Conservation (phyloP, 2,329 filamentous ascomycete genomes). For the Cercospora beticola region DNA sequence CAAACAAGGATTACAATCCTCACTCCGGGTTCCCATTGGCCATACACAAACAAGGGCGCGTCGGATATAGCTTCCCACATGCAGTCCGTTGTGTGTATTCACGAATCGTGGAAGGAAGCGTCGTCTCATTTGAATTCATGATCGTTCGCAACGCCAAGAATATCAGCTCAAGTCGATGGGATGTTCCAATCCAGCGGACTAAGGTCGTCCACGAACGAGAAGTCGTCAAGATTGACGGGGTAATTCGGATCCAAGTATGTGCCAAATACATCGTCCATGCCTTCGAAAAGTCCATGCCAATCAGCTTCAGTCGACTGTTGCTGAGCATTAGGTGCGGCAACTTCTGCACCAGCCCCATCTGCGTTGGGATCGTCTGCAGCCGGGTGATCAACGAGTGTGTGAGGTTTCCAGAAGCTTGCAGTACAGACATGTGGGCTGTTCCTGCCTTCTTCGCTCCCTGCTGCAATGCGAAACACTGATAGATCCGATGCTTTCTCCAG, state of each 20-base stretch:
- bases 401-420: slow-evolving; percentile 23
- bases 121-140: neutral
- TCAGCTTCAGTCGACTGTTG: slow-evolving; percentile 14
- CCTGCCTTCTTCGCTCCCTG: slow-evolving; percentile 12
- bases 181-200: slow-evolving; percentile 28
- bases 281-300: slow-evolving; percentile 33
- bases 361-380: slow-evolving; percentile 7
- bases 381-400: slow-evolving; percentile 24
- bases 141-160: neutral
- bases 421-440: slow-evolving; percentile 25
- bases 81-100: neutral
- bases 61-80: neutral
- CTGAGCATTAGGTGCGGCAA: neutral
- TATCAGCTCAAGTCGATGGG: slow-evolving; percentile 12
- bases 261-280: slow-evolving; percentile 38
- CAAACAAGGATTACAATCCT: slow-evolving; percentile 7
- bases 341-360: slow-evolving; percentile 5
- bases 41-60: neutral
- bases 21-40: neutral
- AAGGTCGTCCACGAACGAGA: slow-evolving; percentile 35
- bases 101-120: neutral
- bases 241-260: slow-evolving; percentile 39
- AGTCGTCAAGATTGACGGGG: slow-evolving; percentile 37
- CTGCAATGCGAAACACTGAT: slow-evolving; percentile 31
- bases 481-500: slow-evolving; percentile 32